Evolutionary conservation across 2,329 filamentous ascomycete species (phyloP).

Genomic region (Cercospora brassicicola): DNA sequence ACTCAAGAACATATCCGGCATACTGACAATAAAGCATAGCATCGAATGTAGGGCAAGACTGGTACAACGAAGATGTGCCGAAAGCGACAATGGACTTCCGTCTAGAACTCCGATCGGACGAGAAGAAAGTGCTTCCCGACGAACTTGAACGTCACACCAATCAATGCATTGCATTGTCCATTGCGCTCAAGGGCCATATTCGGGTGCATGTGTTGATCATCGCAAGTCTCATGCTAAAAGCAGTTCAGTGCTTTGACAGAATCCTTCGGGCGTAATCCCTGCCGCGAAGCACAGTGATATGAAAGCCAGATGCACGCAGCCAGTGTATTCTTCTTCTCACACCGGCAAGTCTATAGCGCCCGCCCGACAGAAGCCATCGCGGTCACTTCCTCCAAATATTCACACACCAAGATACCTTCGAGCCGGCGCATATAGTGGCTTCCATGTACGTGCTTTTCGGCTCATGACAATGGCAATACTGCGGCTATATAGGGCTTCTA

Average conservation of each 20-base stretch:
- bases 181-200: not conserved
- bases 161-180: not conserved
- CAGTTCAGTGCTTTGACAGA: not conserved
- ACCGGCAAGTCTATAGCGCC: too few species aligned
- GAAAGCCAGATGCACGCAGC: not conserved
- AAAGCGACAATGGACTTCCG: not conserved
- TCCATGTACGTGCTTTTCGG: not conserved
- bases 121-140: not conserved
- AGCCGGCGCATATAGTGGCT: not conserved
- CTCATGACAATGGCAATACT: not conserved
- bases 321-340: not conserved
- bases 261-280: not conserved
- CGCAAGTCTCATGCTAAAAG: not conserved
- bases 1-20: not conserved
- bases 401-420: not conserved
- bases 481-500: not conserved
- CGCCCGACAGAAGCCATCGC: too few species aligned
- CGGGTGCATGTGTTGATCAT: not conserved
- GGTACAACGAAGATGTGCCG: not conserved
- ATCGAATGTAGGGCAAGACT: not conserved
- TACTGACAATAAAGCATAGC: not conserved
- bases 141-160: not conserved
- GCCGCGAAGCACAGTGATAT: not conserved
- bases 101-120: not conserved
- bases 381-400: not conserved